phyloP scores from a whole-genome alignment of 192 early-diverging fungal species.

The Linnemannia zychae region DNA sequence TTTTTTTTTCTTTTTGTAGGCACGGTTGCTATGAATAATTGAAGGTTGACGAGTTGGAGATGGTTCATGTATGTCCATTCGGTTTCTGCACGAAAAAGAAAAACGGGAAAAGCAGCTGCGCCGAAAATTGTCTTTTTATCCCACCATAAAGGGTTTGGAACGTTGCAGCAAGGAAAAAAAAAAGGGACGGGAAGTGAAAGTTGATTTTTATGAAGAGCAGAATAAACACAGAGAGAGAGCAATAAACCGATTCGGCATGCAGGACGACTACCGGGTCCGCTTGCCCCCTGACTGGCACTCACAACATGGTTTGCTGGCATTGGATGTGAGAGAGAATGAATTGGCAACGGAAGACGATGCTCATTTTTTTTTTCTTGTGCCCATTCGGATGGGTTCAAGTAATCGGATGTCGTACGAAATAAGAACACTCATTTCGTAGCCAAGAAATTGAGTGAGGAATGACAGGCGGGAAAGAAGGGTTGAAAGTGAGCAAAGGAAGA shows the following conservation, averaged over 20 bases:
- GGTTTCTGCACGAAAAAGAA: neutral
- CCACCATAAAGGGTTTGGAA: neutral
- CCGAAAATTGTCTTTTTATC: neutral
- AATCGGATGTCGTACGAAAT: neutral
- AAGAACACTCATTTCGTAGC: neutral
- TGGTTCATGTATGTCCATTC: neutral
- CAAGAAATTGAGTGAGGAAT: neutral
- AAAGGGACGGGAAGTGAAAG: neutral
- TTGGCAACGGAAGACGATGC: neutral
- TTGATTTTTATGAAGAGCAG: neutral
- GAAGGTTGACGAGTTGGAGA: neutral
- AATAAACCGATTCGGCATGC: too few species aligned
- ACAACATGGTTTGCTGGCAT: too few species aligned
- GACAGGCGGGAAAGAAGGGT: neutral
- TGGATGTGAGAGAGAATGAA: too few species aligned
- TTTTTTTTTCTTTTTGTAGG: too few species aligned
- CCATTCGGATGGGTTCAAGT: constrained; percentile 2
- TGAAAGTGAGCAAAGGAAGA: neutral
- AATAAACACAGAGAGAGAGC: neutral
- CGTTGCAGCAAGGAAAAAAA: neutral
- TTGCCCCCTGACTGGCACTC: too few species aligned
- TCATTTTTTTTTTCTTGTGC: neutral
- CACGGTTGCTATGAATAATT: too few species aligned
- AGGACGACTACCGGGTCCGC: too few species aligned
- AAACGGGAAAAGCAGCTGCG: neutral